Evolutionary conservation across 352 stramenopile species (phyloP).

Genomic region (Phytophthora sansomeana): DNA sequence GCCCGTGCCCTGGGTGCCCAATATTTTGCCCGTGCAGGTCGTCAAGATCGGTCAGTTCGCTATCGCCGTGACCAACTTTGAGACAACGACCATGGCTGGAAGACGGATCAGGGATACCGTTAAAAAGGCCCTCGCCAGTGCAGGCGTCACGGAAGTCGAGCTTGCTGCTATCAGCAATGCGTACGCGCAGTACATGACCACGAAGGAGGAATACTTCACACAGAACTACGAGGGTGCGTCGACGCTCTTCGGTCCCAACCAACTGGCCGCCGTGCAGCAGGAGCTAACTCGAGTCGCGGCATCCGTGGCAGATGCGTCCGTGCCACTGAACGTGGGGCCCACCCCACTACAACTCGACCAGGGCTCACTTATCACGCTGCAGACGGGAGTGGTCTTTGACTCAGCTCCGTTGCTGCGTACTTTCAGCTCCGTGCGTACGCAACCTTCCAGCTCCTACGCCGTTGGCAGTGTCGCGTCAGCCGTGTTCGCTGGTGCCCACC

Average conservation of each 20-base stretch:
- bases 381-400: constrained; percentile 50
- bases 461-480: constrained; percentile 46
- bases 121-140: constrained; percentile 27
- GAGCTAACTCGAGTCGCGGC: constrained; percentile 49
- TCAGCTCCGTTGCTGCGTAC: constrained; percentile 22
- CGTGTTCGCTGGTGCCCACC: constrained; percentile 56
- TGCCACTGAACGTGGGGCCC: constrained; percentile 42
- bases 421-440: constrained; percentile 38
- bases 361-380: constrained; percentile 39
- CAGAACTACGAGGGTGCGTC: constrained; percentile 82
- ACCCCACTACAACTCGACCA: constrained; percentile 46
- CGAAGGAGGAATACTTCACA: constrained; percentile 61
- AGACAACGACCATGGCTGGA: constrained; percentile 71
- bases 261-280: constrained; percentile 64
- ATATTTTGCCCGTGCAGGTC: constrained; percentile 63
- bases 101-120: constrained; percentile 51
- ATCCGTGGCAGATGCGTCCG: constrained; percentile 31
- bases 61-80: constrained; percentile 61
- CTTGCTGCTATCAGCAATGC: constrained; percentile 62
- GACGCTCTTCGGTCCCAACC: constrained; percentile 75
- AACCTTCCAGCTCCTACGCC: constrained; percentile 37
- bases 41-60: constrained; percentile 63
- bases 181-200: constrained; percentile 75
- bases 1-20: constrained; percentile 50
- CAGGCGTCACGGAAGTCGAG: constrained; percentile 53